Base-by-base conservation (phyloP, 306 rosid genomes). In the Comarum palustre region DNA sequence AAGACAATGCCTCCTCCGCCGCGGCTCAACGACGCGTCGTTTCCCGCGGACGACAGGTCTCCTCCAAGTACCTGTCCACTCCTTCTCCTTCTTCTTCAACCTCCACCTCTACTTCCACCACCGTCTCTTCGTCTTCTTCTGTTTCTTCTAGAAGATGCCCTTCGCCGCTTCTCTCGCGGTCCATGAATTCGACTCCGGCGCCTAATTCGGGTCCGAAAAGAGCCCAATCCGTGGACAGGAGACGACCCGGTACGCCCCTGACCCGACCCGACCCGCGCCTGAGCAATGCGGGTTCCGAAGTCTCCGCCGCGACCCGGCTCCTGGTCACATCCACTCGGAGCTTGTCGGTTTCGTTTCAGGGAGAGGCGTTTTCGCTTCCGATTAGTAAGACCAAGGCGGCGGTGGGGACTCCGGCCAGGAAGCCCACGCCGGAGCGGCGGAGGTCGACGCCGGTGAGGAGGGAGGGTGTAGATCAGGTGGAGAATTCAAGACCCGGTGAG, bases 21-120 rank as follows among this genome's bases (percentile, higher is more conserved):
- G 25, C 58, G 25, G 39, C 77, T 12, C 83, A 80, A 15, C 84
- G 89, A 67, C 84, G 88, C 77, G 91, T 87, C 27, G 91, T 87
- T 11, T 83, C 85, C 13, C 86, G 92, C 72, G 96, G 97, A 13
- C 77, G 96, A 4, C 92, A 88, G 63, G 97, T 95, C 22, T 89
- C 97, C 74, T 95, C 99, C 17, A 95, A 97, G 89, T 95, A 91
- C 77, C 85, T 95, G 97, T 91, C 99, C 31, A 92, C 93, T 27
- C 90, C 96, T 8, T 89, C 94, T 17, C 86, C 97, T 10, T 84
- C 90, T 42, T 85, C 97, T 41, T 88, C 93, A 0, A 71, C 90
- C 46, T 76, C 96, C 0, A 81, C 85, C 12, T 62, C 85, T 0
- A 69, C 82, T n/a, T 58, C 87, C 7, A 73, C 78, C 13, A 42